These are phyloP conservation scores for Mallotus japonicus DNA, from an alignment of 441 rosid species.

Conservation along the genomic window DNA sequence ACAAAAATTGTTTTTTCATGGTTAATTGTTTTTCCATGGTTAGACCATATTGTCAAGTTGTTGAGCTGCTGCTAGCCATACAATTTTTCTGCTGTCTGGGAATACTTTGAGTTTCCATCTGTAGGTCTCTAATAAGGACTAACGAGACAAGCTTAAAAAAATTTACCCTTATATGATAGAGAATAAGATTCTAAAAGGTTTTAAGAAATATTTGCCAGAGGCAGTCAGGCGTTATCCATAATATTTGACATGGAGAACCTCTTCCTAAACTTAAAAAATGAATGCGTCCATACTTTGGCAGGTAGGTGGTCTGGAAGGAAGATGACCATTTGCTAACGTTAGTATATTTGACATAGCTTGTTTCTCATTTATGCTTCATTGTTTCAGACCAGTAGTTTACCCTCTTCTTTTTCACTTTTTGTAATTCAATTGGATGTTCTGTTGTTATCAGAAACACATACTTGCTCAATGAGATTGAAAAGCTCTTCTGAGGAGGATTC, in stretches of 20 bases:
- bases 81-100: conserved; percentile 10
- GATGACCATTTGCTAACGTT: neutral
- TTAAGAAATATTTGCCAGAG: neutral
- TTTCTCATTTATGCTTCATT: conserved; percentile 13
- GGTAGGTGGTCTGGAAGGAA: neutral
- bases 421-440: conserved; percentile 24
- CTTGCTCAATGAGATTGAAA: conserved; percentile 70
- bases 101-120: conserved; percentile 3
- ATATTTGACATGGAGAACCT: neutral
- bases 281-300: neutral
- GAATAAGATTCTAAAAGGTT: neutral
- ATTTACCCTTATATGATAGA: neutral
- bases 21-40: neutral
- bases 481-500: conserved; percentile 76
- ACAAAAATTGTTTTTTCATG: neutral
- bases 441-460: conserved; percentile 62
- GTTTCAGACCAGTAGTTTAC: conserved; percentile 7
- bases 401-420: conserved; percentile 12
- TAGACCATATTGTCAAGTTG: neutral
- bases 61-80: conserved; percentile 16
- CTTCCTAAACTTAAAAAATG: neutral
- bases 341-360: neutral
- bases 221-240: neutral
- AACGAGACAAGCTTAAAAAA: neutral
- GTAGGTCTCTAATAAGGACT: neutral